Base-by-base conservation (phyloP, 495 filamentous ascomycete genomes). In the Apiosordaria backusii region DNA sequence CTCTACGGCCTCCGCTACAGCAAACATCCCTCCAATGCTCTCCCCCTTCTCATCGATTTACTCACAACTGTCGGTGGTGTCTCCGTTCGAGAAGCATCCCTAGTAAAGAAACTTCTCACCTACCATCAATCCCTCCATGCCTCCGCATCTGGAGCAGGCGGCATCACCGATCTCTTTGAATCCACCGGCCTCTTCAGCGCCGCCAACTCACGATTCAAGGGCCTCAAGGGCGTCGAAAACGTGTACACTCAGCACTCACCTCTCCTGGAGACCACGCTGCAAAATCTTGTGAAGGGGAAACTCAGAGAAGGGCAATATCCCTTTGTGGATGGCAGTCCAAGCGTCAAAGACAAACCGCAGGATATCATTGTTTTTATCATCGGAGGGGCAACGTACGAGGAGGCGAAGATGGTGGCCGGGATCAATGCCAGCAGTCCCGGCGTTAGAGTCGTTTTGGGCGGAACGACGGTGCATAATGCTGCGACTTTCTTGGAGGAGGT, bases 181-280 rank as follows among this genome's bases (percentile, higher is more conserved):
- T 90, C 91, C 0, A 88, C 90, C 1, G 93, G 91, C 5, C 91
- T 99, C 63, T 97, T 99, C 79, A 91, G 91, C 29, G 90, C 91
- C 18, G 93, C 95, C 3, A 85, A 93, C 29, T 90, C 90, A 70
- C 88, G 93, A 2, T 93, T 99, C 78, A 96, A 96, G 75, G 96
- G 94, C 2, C 83, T 99, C 19, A 97, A 97, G 73, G 95, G 95
- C 16, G 93, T 98, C 4, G 95, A 99, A 75, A 99, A 99, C 70
- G 95, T 99, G 22, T 99, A 98, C 76, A 99, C 95, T 0, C 96
- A 98, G 76, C 95, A 99, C 77, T 95, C 93, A 2, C 93, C 95
- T 0, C 83, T 91, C 55, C 75, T 99, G 57, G 93, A 97, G 76
- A 85, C 86, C 10, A 97, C 92, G 1, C 79, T 99, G 10, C 92